A percentile compares a stretch with the other conserved stretches of the same genome.
phyloP scores from a whole-genome alignment of 1,284 basidiomycete species.

The Agaricales sp. region DNA sequence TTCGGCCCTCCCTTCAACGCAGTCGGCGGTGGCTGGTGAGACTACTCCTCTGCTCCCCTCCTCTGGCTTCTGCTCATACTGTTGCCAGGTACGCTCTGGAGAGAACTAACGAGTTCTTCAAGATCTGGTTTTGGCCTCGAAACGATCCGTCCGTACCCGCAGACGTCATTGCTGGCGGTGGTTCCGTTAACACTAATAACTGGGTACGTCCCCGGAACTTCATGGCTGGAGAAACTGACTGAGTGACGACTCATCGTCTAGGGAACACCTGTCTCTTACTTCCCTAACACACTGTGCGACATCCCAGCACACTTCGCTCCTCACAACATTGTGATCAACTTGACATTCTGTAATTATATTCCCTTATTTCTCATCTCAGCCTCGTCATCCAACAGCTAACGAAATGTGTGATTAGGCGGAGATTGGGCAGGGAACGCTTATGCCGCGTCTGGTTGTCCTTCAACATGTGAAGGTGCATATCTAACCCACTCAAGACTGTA shows the following conservation, averaged over 20 bases:
- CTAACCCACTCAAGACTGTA: too few species aligned
- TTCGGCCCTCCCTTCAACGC: slow-evolving; percentile 54
- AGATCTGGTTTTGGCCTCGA: slow-evolving; percentile 49
- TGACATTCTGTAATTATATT: slow-evolving; percentile 31
- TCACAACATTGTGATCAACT: slow-evolving; percentile 54
- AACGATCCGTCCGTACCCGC: slow-evolving; percentile 27
- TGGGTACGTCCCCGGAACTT: slow-evolving; percentile 23
- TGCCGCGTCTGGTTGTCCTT: slow-evolving; percentile 34
- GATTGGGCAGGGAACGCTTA: slow-evolving; percentile 49
- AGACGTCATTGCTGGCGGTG: slow-evolving; percentile 29
- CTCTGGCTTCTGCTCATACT: background rate
- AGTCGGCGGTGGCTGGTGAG: slow-evolving; percentile 12
- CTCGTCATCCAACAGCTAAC: too few species aligned
- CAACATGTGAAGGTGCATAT: slow-evolving; percentile 36
- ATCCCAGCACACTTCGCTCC: slow-evolving; percentile 40
- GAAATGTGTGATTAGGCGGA: too few species aligned
- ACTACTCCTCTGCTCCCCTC: background rate
- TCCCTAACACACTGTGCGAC: slow-evolving; percentile 43
- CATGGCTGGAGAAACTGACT: background rate
- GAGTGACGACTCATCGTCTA: background rate
- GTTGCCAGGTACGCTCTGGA: background rate
- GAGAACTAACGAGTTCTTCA: background rate
- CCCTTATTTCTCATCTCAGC: too few species aligned
- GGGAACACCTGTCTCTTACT: slow-evolving; percentile 40
- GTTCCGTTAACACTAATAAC: slow-evolving; percentile 30